Percentiles rank a stretch among this genome's conserved stretches.
phyloP scores from a whole-genome alignment of 192 early-diverging fungal genomes.

The Spinellus fusiger region DNA sequence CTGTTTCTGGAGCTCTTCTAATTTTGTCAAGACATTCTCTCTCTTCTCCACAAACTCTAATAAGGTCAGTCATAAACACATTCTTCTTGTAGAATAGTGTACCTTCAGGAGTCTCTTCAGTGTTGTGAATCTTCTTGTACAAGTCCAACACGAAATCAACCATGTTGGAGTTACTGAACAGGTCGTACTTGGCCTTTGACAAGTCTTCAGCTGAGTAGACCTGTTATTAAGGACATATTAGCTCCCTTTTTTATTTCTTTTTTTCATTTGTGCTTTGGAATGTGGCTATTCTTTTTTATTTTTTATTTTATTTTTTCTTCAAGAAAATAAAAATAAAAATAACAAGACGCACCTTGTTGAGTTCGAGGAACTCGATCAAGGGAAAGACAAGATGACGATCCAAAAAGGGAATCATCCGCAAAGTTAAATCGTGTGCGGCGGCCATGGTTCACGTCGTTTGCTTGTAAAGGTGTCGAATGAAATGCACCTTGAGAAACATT shows the following conservation, averaged over 20 bases:
- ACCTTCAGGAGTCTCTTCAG: slow-evolving; percentile 73
- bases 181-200: slow-evolving; percentile 83
- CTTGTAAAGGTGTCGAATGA: background rate
- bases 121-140: slow-evolving; percentile 74
- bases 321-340: background rate
- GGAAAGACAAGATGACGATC: slow-evolving; percentile 93
- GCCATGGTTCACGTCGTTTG: slow-evolving; percentile 30
- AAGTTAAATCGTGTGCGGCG: slow-evolving; percentile 72
- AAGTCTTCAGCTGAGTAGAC: slow-evolving; percentile 75
- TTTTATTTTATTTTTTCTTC: background rate
- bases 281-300: background rate
- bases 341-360: slow-evolving; percentile 51
- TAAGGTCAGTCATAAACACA: background rate
- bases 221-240: slow-evolving; percentile 32
- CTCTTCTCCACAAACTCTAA: slow-evolving; percentile 65
- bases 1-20: slow-evolving; percentile 70
- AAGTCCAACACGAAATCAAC: slow-evolving; percentile 86
- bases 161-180: slow-evolving; percentile 88
- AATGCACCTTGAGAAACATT: background rate
- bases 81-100: slow-evolving; percentile 1
- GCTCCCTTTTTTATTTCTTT: background rate
- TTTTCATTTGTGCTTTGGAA: background rate
- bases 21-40: slow-evolving; percentile 63
- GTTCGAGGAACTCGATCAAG: slow-evolving; percentile 81
- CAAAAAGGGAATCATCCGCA: slow-evolving; percentile 78